These are phyloP conservation scores for Podospora bellae-mahoneyi DNA, from an alignment of 495 filamentous ascomycete species.

Conservation along the genomic window DNA sequence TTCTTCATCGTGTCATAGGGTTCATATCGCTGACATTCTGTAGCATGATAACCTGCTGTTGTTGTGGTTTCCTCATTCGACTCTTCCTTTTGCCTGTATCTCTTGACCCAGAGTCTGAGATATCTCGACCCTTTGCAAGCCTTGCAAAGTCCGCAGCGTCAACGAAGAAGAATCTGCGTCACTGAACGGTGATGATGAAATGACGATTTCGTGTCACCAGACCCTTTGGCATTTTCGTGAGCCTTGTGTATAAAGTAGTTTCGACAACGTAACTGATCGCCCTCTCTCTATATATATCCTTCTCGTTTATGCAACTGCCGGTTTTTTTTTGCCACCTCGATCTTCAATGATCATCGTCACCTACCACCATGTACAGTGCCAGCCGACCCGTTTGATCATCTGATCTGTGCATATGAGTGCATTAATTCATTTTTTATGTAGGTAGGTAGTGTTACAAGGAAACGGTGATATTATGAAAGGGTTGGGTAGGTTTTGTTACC, in stretches of 20 bases:
- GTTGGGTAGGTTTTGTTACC: neutral
- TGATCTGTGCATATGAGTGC: neutral
- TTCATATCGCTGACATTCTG: too few relatives aligned
- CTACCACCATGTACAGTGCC: neutral
- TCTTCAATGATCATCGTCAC: neutral
- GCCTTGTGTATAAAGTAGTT: neutral
- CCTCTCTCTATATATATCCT: neutral
- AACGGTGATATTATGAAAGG: neutral
- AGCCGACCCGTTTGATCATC: neutral
- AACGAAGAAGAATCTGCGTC: too few relatives aligned
- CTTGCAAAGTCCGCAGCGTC: too few relatives aligned
- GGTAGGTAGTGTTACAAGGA: neutral
- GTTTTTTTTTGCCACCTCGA: neutral
- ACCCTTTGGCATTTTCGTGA: neutral
- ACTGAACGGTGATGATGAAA: neutral
- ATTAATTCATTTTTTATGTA: neutral
- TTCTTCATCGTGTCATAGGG: too few relatives aligned
- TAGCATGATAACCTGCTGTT: too few relatives aligned
- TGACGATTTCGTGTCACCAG: neutral
- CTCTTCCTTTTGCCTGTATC: neutral
- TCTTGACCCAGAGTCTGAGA: neutral
- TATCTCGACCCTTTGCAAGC: neutral
- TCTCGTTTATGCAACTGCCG: neutral
- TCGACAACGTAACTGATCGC: neutral
- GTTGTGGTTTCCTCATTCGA: neutral